Evolutionary conservation across 352 stramenopile genomes (phyloP).

Genomic region (Peronosclerospora sorghi): DNA sequence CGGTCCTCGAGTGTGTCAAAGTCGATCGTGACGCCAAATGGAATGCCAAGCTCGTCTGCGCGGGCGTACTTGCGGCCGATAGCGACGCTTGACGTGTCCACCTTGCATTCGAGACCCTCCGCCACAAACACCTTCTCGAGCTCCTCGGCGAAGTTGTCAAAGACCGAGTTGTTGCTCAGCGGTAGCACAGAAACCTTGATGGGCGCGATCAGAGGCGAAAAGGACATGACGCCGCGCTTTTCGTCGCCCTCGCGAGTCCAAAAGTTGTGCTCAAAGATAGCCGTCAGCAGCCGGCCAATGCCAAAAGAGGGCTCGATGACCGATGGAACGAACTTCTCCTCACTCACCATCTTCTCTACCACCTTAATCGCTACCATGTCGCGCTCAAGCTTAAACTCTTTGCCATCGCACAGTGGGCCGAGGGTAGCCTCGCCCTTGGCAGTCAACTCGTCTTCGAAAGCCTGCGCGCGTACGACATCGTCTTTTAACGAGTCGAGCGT

Average conservation of each 20-base stretch:
- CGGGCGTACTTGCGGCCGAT: constrained; percentile 96
- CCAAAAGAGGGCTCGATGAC: constrained; percentile 99
- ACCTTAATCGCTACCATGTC: constrained; percentile 94
- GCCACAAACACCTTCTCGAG: constrained; percentile 60
- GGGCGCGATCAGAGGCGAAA: constrained; percentile 94
- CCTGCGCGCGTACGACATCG: constrained; percentile 78
- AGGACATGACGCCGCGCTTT: constrained; percentile 96
- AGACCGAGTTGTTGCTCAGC: constrained; percentile 82
- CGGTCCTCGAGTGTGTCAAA: constrained; percentile 90
- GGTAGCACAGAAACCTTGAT: constrained; percentile 97
- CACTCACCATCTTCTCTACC: constrained; percentile 91
- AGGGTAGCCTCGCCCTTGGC: constrained; percentile 84
- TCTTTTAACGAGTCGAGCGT: constrained; percentile 76
- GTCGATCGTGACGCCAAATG: constrained; percentile 98
- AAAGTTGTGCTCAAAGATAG: constrained; percentile 98
- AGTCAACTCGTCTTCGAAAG: constrained; percentile 88
- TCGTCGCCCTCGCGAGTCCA: constrained; percentile 93
- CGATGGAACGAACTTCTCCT: constrained; percentile 97
- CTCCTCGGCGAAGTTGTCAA: constrained; percentile 72
- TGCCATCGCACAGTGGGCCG: constrained; percentile 74
- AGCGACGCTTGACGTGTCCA: constrained; percentile 92
- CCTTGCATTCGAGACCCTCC: constrained; percentile 79
- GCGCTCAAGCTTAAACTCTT: constrained; percentile 87
- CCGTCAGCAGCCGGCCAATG: constrained; percentile 96
- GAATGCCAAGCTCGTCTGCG: constrained; percentile 96